These are phyloP conservation scores for Avena sativa DNA, from an alignment of 176 grass and related monocot genomes.

Conservation along the genomic window DNA sequence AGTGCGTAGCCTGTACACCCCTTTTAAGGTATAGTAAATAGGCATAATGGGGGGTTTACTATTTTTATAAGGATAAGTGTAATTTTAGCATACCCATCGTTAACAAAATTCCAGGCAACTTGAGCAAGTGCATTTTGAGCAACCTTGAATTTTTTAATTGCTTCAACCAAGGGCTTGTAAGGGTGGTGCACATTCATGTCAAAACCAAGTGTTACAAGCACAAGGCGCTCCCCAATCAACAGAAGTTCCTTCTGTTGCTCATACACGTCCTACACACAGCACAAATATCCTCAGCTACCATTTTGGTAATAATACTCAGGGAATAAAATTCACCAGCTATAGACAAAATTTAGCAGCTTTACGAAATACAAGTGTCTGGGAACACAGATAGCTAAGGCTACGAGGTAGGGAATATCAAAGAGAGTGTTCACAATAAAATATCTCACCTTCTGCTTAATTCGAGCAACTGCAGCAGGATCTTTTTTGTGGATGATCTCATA, in stretches of 20 bases:
- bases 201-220: conserved; percentile 86
- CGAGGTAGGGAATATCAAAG: background rate
- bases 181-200: conserved; percentile 89
- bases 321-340: background rate
- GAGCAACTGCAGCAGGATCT: conserved; percentile 74
- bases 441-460: conserved; percentile 88
- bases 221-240: conserved; percentile 79
- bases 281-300: conserved; percentile 4
- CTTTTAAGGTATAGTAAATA: conserved; percentile 65
- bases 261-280: conserved; percentile 76
- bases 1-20: conserved; percentile 92
- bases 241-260: conserved; percentile 96
- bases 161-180: conserved; percentile 91
- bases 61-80: conserved; percentile 54
- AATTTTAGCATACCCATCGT: conserved; percentile 92
- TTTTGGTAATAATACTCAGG: background rate
- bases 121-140: conserved; percentile 93
- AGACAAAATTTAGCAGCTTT: background rate
- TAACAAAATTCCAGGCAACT: conserved; percentile 99
- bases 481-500: conserved; percentile 97
- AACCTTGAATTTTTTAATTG: conserved; percentile 92
- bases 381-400: background rate
- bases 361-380: conserved; percentile 1
- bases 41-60: conserved; percentile 46
- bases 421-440: background rate